Evolutionary conservation across 1,139 yeast genomes (phyloP).

Genomic region (Saccharomyces pastorianus): DNA sequence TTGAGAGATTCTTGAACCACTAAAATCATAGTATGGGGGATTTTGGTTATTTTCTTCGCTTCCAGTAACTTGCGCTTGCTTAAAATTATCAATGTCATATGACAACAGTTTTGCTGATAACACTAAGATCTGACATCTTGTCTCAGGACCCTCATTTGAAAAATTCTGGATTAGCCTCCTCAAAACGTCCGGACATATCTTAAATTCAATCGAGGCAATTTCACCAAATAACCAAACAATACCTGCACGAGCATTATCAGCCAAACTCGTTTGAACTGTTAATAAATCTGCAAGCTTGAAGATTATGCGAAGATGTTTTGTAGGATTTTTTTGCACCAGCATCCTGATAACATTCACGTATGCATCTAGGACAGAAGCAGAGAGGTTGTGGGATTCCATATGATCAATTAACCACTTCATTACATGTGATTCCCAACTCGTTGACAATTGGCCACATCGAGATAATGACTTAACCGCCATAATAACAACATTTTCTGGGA

Average conservation of each 20-base stretch:
- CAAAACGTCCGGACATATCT: constrained; percentile 70
- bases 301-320: constrained; percentile 36
- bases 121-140: constrained; percentile 63
- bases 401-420: constrained; percentile 42
- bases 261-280: constrained; percentile 12
- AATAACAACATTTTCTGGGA: constrained; percentile 35
- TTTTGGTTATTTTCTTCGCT: constrained; percentile 5
- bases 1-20: constrained; percentile 40
- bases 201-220: constrained; percentile 42
- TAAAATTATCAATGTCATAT: constrained; percentile 39
- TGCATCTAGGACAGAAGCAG: constrained; percentile 42
- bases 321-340: constrained; percentile 58
- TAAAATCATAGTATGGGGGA: constrained; percentile 27
- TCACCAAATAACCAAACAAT: constrained; percentile 91
- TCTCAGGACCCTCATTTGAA: constrained; percentile 46
- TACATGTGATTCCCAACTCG: constrained; percentile 31
- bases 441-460: constrained; percentile 40
- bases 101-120: constrained; percentile 69
- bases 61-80: constrained; percentile 14
- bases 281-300: constrained; percentile 34
- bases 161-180: constrained; percentile 51
- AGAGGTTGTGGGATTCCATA: constrained; percentile 25
- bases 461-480: constrained; percentile 56
- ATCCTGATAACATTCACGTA: constrained; percentile 62
- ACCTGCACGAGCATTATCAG: constrained; percentile 61